A percentile compares a stretch with the other conserved stretches of the same genome.
Evolutionary conservation across 2,329 filamentous ascomycete genomes (phyloP).

Genomic region (Pseudogymnoascus sp.): DNA sequence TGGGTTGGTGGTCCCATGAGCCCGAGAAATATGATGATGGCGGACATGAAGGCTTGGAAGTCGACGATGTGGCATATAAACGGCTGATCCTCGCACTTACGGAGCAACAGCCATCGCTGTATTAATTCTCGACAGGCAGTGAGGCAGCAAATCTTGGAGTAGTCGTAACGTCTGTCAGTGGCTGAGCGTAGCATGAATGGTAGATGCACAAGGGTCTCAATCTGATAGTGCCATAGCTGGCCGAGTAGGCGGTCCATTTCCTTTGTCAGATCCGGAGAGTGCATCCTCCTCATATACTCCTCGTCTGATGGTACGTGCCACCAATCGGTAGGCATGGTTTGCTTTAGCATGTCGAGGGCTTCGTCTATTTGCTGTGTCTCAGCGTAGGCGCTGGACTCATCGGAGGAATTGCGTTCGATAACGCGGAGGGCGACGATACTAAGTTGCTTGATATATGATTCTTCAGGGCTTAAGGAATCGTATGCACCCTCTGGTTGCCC

Average conservation of each 20-base stretch:
- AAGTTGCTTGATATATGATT: neutral
- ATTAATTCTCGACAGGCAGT: conserved; percentile 25
- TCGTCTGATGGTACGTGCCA: conserved; percentile 24
- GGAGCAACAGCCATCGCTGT: conserved; percentile 22
- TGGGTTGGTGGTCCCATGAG: conserved; percentile 18
- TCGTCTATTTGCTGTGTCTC: conserved; percentile 28
- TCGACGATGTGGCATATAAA: conserved; percentile 28
- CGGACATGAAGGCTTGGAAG: conserved; percentile 25
- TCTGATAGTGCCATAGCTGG: conserved; percentile 27
- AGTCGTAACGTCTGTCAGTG: conserved; percentile 27
- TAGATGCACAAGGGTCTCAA: conserved; percentile 24
- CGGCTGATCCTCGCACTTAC: conserved; percentile 15
- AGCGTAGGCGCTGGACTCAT: conserved; percentile 21
- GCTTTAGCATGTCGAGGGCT: conserved; percentile 21
- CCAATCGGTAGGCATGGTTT: conserved; percentile 24
- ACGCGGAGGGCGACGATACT: conserved; percentile 14
- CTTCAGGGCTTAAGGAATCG: neutral
- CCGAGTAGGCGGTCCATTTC: conserved; percentile 23
- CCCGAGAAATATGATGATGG: conserved; percentile 24
- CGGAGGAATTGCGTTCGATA: conserved; percentile 24
- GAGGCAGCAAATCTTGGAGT: conserved; percentile 27
- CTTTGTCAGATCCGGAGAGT: conserved; percentile 9
- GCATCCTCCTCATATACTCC: neutral
- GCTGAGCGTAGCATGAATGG: conserved; percentile 29
- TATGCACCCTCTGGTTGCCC: conserved; percentile 6